Evolutionary conservation across 768 basidiomycete species (phyloP), one percentile per base, ranked within the genome.

Genomic region (Podaxis sp.): DNA sequence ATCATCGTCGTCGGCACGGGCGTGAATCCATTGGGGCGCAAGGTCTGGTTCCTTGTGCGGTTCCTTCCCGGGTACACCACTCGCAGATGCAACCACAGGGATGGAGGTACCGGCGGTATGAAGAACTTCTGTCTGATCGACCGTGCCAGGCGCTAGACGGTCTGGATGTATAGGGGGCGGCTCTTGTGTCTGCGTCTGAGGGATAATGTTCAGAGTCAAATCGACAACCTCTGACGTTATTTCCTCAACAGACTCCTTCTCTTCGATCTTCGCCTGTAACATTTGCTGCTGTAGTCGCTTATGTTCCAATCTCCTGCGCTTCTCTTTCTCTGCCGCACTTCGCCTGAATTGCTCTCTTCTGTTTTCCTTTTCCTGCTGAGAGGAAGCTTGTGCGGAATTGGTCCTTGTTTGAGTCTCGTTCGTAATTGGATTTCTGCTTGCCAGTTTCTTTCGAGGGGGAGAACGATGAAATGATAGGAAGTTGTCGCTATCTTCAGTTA

Each of bases 21-120:
- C 54, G 38, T 68, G 63, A 12, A 69, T 65, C 67, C 69, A 69
- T 2, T 55, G 40, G 3, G 68, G 66, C 26, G 67, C 64, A 10
- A 65, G 56, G 50, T 68, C 67, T 44, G 62, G 64, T 22, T 40
- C 59, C n/a, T 46, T 46, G 8, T n/a, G n/a, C 20, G 22, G 30
- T 22, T 51, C 55, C 58, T 11, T 60, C 52, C 64, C 56, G 62
- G 38, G 10, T 46, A 22, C 57, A 15, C 44, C 4, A n/a, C 48
- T 20, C 22, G 44, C 46, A 15, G 33, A 10, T 17, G 22, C 15
- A 17, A 17, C 13, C 22, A 12, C 15, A 33, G n/a, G 30, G 22
- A 48, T 13, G 2, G 44, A 20, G 33, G 37, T 26, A 2, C 24
- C 22, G 3, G 17, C 17, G 15, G 44, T 22, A 17, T 22, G 15